Base-by-base conservation (phyloP, 495 filamentous ascomycete genomes). In the Podospora fimiseda region DNA sequence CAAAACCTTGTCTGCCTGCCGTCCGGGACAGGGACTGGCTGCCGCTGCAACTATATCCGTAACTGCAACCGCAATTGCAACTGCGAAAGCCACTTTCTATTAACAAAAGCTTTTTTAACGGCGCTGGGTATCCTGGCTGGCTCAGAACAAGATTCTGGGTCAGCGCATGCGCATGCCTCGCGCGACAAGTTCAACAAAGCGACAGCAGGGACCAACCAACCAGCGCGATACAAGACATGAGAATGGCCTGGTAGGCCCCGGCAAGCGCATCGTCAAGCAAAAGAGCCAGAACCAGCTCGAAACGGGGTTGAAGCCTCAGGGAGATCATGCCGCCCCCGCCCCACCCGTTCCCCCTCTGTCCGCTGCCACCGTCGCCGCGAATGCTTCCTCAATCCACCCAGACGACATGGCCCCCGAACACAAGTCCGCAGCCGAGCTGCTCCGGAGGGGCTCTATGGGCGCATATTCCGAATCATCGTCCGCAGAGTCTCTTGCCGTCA, bases 161-260 rank as follows among this genome's bases (percentile, higher is more conserved):
- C 71, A 57, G 63, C 65, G 70, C 59, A 72, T 74, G 73, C 73
- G 74, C 71, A 89, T 90, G 87, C 83, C 86, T 84, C 84, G 82
- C 72, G 68, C 70, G 63, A 80, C 82, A 75, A 77, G 56, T 61
- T 74, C 80, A 71, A 72, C 80, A 72, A 85, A 86, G 79, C 77
- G 79, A 80, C 76, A 78, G 66, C 71, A 79, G 73, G 78, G 79
- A 75, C 71, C 77, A 62, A 76, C 75, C 65, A 83, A 80, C 70
- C 73, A 78, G 67, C 81, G 84, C 72, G 88, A 87, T 77, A 89
- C 82, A 65, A 81, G 86, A 64, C 84, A 92, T 70, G 90, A 96
- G 72, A 90, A 86, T 85, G 90, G 90, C 60, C 73, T 89, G 60
- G 86, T 87, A 74, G 82, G 82, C 60, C 86, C 90, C 50, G 88